Base-by-base conservation (phyloP, 805 yeast genomes). In the Wickerhamiella parazyma region DNA sequence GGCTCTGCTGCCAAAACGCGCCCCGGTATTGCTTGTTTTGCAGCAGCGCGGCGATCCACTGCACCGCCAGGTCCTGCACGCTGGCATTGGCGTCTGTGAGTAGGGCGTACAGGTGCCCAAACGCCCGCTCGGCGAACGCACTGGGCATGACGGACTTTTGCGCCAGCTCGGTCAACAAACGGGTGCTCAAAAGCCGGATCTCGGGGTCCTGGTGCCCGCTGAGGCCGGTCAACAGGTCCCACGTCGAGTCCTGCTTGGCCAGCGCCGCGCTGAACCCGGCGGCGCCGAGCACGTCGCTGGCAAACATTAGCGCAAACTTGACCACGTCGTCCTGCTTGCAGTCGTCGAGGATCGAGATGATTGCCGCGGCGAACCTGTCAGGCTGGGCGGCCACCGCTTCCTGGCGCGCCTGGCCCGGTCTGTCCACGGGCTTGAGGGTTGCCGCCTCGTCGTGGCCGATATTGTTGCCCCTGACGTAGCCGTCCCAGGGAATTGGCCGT, bases 401-500 rank as follows among this genome's bases (percentile, higher is more conserved):
- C 50, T 50, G 43, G 7, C 64, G 53, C 40, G 57, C 49, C 10
- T 48, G 47, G 28, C 55, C 48, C 52, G 69, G 70, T 49, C 70
- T 70, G 53, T 72, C 77, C 49, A 75, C 65, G 17, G 67, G 62
- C 56, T 74, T 74, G 52, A 76, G 66, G 37, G 70, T 63, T 41
- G 70, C 70, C 9, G 87, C 89, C 58, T 84, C 91, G 48, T 73
- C 75, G 41, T 70, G 71, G 36, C 78, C 64, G 31, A 87, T 67
- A 36, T 77, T 72, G 38, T 74, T 76, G 16, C 87, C 78, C 44
- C 94, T 71, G 9, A 82, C 78, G 53, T 81, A 76, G 8, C 93
- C 93, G 55, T 83, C 93, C 96, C 96, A 87, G 25, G 94, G 93
- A 45, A 86, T 74, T 25, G 87, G 77, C 50, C 91, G 73, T 48